Conservation (phyloP, 768 basidiomycete genomes). For the Boletales sp. region DNA sequence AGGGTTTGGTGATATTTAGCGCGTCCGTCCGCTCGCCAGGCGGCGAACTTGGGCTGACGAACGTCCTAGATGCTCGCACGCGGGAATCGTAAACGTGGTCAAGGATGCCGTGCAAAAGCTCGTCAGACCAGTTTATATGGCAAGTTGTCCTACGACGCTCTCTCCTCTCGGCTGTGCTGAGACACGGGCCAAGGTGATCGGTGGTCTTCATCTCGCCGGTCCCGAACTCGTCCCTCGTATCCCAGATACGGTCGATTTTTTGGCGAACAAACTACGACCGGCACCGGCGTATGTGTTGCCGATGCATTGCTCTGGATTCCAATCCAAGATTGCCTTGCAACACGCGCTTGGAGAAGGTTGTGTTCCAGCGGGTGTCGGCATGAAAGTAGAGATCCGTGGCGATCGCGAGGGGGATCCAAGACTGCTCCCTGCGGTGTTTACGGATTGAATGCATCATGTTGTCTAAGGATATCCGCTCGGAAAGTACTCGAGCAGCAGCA, state of each 20-base stretch:
- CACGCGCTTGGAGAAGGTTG: conserved; percentile 67
- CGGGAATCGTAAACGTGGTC: conserved; percentile 82
- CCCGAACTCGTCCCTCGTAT: conserved; percentile 63
- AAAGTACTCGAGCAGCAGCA: neutral
- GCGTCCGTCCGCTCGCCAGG: conserved; percentile 49
- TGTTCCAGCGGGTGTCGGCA: conserved; percentile 76
- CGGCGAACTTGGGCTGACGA: neutral
- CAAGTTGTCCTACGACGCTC: conserved; percentile 17
- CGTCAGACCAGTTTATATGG: conserved; percentile 74
- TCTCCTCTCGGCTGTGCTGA: neutral
- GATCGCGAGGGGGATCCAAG: conserved; percentile 40
- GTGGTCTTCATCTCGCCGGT: conserved; percentile 80
- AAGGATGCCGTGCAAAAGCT: conserved; percentile 63
- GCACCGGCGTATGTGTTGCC: conserved; percentile 70
- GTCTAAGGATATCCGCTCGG: neutral
- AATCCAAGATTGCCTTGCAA: conserved; percentile 69
- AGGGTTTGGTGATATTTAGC: conserved; percentile 80
- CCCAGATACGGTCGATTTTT: conserved; percentile 65
- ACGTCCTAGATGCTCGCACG: conserved; percentile 58
- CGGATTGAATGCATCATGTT: conserved; percentile 1
- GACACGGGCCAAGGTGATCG: conserved; percentile 53
- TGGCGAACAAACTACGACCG: conserved; percentile 57
- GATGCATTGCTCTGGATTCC: conserved; percentile 84
- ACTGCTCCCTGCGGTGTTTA: conserved; percentile 18
- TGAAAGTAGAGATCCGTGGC: conserved; percentile 56